Conservation (phyloP, 2,329 filamentous ascomycete species). For the Fusarium sp. region DNA sequence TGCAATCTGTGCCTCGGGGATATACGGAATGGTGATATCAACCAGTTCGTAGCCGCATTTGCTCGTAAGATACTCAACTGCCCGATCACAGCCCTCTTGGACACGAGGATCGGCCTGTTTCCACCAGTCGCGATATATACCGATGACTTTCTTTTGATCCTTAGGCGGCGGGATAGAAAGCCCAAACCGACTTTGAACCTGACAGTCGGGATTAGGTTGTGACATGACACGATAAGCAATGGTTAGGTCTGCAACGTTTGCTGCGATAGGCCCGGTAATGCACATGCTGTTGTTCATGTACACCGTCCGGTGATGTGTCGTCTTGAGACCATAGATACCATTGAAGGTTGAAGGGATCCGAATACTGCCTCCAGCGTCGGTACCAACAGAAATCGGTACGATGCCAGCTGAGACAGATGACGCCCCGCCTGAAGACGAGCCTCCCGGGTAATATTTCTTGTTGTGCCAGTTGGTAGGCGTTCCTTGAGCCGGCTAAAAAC, state of each 20-base stretch:
- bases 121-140: slow-evolving; percentile 70
- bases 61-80: slow-evolving; percentile 68
- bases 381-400: slow-evolving; percentile 79
- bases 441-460: slow-evolving; percentile 79
- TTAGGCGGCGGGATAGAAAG: slow-evolving; percentile 61
- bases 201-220: slow-evolving; percentile 73
- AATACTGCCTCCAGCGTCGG: slow-evolving; percentile 80
- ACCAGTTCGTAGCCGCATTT: slow-evolving; percentile 61
- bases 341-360: slow-evolving; percentile 81
- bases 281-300: slow-evolving; percentile 64
- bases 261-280: slow-evolving; percentile 80
- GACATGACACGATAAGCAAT: slow-evolving; percentile 86
- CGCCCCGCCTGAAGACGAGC: slow-evolving; percentile 80
- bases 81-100: slow-evolving; percentile 67
- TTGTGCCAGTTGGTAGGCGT: slow-evolving; percentile 85
- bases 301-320: slow-evolving; percentile 77
- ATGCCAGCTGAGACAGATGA: slow-evolving; percentile 77
- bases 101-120: slow-evolving; percentile 69
- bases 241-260: slow-evolving; percentile 80
- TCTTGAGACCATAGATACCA: slow-evolving; percentile 84
- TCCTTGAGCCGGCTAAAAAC: slow-evolving; percentile 68
- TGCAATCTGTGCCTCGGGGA: slow-evolving; percentile 78
- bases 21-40: slow-evolving; percentile 73
- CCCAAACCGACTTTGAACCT: slow-evolving; percentile 71
- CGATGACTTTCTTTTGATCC: slow-evolving; percentile 70